Evolutionary conservation across 257 asterid species (phyloP).

Genomic region (Scutellaria minor): DNA sequence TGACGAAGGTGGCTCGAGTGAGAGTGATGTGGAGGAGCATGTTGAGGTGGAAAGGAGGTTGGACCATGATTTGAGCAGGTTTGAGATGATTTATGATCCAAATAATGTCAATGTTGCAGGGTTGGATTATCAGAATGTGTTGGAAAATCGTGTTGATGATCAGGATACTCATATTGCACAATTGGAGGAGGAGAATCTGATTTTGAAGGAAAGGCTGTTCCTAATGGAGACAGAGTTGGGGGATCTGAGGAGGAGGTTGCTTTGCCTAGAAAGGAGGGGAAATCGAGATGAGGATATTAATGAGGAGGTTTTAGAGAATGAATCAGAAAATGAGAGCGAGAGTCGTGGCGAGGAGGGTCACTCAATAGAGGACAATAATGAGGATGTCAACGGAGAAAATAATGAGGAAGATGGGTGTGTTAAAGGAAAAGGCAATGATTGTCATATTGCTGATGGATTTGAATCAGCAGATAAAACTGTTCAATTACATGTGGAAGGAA

Average conservation of each 20-base stretch:
- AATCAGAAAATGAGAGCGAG: constrained; percentile 61
- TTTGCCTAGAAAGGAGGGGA: constrained; percentile 42
- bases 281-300: constrained; percentile 35
- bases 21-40: constrained; percentile 59
- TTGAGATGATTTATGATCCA: constrained; percentile 64
- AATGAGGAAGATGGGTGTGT: constrained; percentile 36
- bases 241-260: constrained; percentile 51
- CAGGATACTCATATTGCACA: constrained; percentile 55
- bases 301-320: constrained; percentile 47
- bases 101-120: constrained; percentile 30
- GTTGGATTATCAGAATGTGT: constrained; percentile 37
- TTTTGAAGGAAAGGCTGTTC: constrained; percentile 57
- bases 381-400: constrained; percentile 42
- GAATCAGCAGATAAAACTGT: constrained; percentile 22
- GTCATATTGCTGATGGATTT: constrained; percentile 23
- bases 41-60: constrained; percentile 61
- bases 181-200: constrained; percentile 58
- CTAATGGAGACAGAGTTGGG: constrained; percentile 56
- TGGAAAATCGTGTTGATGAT: constrained; percentile 57
- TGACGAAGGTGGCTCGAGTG: constrained; percentile 47
- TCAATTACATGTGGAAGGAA: constrained; percentile 22
- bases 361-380: constrained; percentile 56
- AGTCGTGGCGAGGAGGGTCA: constrained; percentile 55
- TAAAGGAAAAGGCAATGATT: constrained; percentile 22
- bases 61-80: constrained; percentile 62